phyloP scores from a whole-genome alignment of 2,329 filamentous ascomycete species.

The Ceratocystis huliohia region DNA sequence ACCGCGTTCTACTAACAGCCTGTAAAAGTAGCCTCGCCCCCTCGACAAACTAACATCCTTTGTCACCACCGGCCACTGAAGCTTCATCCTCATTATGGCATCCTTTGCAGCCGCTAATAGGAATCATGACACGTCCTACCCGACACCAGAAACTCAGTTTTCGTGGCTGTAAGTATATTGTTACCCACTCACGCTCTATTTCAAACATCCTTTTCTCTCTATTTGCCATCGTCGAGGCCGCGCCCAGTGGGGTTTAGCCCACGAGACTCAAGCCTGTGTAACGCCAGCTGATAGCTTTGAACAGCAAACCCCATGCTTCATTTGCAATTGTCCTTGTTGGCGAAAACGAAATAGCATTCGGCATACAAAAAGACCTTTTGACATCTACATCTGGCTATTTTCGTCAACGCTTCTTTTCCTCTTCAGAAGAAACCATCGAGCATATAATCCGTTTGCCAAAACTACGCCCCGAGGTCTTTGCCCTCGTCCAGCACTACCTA shows the following conservation, averaged over 20 bases:
- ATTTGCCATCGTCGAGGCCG: too few relatives aligned
- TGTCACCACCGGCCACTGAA: too few relatives aligned
- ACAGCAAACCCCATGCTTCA: constrained; percentile 41
- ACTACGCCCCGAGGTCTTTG: constrained; percentile 38
- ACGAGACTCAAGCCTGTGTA: neutral
- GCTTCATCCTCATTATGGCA: constrained; percentile 6
- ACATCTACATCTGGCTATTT: constrained; percentile 41
- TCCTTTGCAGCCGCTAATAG: constrained; percentile 13
- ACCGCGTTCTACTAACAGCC: too few relatives aligned
- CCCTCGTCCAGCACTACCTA: constrained; percentile 42
- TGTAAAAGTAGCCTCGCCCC: too few relatives aligned
- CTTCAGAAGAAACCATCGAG: constrained; percentile 34
- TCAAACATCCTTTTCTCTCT: too few relatives aligned
- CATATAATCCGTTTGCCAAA: constrained; percentile 39
- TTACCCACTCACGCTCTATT: too few relatives aligned
- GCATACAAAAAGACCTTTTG: constrained; percentile 47
- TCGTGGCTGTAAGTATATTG: constrained; percentile 22
- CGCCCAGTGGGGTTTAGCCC: too few relatives aligned
- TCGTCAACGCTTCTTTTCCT: constrained; percentile 33
- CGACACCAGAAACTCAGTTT: constrained; percentile 16
- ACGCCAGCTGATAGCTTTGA: constrained; percentile 16
- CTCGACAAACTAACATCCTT: neutral
- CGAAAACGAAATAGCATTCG: constrained; percentile 40
- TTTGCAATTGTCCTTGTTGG: constrained; percentile 46
- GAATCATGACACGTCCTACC: neutral